Evolutionary conservation across 1,284 basidiomycete species (phyloP).

Genomic region (Meira nashicola): DNA sequence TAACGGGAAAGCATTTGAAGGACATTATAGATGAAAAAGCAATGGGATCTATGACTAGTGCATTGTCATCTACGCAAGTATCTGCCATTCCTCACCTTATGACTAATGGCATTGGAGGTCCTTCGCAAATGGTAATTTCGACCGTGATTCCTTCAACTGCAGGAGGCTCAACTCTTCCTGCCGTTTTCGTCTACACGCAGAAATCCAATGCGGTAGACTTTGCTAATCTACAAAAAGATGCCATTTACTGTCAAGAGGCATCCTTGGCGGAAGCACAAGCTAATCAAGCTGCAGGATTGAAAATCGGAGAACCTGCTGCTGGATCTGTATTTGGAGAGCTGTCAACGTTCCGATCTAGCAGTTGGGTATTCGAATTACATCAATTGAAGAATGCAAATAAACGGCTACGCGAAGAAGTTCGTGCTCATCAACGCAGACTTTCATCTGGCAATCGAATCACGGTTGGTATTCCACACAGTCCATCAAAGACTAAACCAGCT

Average conservation of each 20-base stretch:
- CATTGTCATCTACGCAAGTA: slow-evolving; percentile 27
- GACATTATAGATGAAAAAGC: slow-evolving; percentile 38
- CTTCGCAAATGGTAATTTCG: slow-evolving; percentile 30
- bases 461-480: not conserved
- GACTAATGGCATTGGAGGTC: slow-evolving; percentile 25
- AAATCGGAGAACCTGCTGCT: not conserved
- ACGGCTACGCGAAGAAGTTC: slow-evolving; percentile 40
- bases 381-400: slow-evolving; percentile 47
- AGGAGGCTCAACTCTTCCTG: slow-evolving; percentile 25
- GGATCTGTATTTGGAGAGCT: slow-evolving; percentile 42
- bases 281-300: slow-evolving; percentile 23
- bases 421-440: slow-evolving; percentile 18
- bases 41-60: slow-evolving; percentile 31
- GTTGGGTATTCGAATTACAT: slow-evolving; percentile 47
- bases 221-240: not conserved
- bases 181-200: slow-evolving; percentile 38
- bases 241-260: not conserved
- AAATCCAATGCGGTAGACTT: slow-evolving; percentile 5
- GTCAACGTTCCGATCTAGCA: slow-evolving; percentile 33
- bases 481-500: not conserved
- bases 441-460: not conserved
- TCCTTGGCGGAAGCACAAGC: slow-evolving; percentile 30
- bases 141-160: slow-evolving; percentile 40
- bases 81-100: slow-evolving; percentile 35
- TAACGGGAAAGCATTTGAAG: slow-evolving; percentile 34